A percentile compares a stretch with the other conserved stretches of the same genome.
phyloP scores from a whole-genome alignment of 2,329 filamentous ascomycete species.

The Trichoderma sp. region DNA sequence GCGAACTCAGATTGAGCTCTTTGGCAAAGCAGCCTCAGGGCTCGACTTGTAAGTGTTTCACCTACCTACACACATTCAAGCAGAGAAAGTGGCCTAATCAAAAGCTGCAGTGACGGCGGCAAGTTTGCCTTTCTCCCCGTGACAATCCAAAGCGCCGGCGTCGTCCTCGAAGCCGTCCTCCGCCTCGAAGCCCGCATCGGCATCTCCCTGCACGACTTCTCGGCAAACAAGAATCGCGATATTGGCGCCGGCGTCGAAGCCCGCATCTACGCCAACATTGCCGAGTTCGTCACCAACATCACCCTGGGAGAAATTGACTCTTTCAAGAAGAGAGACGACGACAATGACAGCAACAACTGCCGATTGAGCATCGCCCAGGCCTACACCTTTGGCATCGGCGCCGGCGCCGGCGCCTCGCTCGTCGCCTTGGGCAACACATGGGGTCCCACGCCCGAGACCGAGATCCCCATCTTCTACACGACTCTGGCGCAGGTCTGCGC shows the following conservation, averaged over 20 bases:
- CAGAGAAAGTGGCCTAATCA: background rate
- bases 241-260: constrained; percentile 49
- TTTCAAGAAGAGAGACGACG: constrained; percentile 28
- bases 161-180: constrained; percentile 49
- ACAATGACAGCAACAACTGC: constrained; percentile 41
- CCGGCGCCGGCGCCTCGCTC: constrained; percentile 55
- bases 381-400: constrained; percentile 56
- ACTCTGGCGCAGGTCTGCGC: constrained; percentile 50
- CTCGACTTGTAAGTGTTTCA: constrained; percentile 50
- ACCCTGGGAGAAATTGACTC: constrained; percentile 39
- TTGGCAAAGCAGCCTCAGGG: constrained; percentile 50
- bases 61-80: background rate
- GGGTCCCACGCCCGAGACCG: constrained; percentile 51
- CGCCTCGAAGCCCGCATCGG: constrained; percentile 51
- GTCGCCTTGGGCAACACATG: constrained; percentile 47
- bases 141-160: constrained; percentile 45
- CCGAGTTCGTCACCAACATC: constrained; percentile 56
- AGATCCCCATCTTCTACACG: constrained; percentile 56
- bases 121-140: constrained; percentile 60
- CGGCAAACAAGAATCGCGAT: constrained; percentile 33
- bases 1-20: constrained; percentile 51
- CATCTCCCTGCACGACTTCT: constrained; percentile 32
- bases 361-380: constrained; percentile 49
- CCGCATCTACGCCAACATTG: constrained; percentile 53
- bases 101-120: constrained; percentile 49